Conservation (phyloP, 2,329 filamentous ascomycete species). For the Epichloe amarillans region DNA sequence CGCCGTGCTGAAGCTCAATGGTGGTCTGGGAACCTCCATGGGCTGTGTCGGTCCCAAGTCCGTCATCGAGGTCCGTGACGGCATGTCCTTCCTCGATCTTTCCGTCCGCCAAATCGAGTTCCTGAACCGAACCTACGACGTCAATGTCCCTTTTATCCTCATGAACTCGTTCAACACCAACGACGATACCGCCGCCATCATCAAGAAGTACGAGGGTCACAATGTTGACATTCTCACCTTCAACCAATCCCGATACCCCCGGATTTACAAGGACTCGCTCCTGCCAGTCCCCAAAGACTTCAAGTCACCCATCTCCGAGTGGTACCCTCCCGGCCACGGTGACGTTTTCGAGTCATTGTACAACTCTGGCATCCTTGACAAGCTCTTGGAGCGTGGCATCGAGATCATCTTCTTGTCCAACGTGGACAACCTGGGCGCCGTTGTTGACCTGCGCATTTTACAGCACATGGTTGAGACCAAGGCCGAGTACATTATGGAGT, state of each 20-base stretch:
- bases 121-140: constrained; percentile 93
- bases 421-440: constrained; percentile 94
- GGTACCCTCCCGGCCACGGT: constrained; percentile 98
- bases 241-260: constrained; percentile 98
- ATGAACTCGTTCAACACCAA: constrained; percentile 99
- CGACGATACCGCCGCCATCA: constrained; percentile 93
- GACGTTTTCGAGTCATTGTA: constrained; percentile 99
- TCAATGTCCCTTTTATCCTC: constrained; percentile 94
- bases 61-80: constrained; percentile 97
- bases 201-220: constrained; percentile 99
- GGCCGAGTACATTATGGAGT: constrained; percentile 98
- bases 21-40: constrained; percentile 98
- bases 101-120: constrained; percentile 98
- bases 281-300: constrained; percentile 86
- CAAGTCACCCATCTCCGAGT: constrained; percentile 82
- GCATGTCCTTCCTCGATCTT: constrained; percentile 99
- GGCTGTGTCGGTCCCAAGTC: constrained; percentile 98
- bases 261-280: constrained; percentile 95
- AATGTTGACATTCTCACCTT: constrained; percentile 99
- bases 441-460: constrained; percentile 93
- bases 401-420: constrained; percentile 99
- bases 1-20: constrained; percentile 97
- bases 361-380: constrained; percentile 96
- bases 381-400: constrained; percentile 87
- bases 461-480: constrained; percentile 99